Conservation (phyloP, 768 basidiomycete species). For the Mycena sanguinolenta region DNA sequence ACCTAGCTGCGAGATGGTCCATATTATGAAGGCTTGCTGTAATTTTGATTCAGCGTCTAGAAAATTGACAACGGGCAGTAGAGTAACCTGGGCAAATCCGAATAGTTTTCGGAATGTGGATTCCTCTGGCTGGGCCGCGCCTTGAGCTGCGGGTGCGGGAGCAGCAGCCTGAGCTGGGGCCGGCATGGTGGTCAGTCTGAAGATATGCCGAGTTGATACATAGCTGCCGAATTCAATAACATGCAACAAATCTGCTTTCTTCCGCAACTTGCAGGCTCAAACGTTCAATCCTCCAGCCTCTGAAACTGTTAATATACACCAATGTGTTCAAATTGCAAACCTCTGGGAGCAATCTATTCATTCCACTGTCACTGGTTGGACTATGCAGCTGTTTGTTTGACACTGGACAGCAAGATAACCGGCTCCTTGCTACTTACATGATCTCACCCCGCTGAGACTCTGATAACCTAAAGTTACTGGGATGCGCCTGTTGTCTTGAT, state of each 20-base stretch:
- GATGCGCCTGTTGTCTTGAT: too few species aligned
- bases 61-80: not conserved
- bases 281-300: too few species aligned
- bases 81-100: conserved; percentile 29
- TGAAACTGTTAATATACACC: too few species aligned
- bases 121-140: conserved; percentile 17
- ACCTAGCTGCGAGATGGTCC: conserved; percentile 71
- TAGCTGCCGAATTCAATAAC: not conserved
- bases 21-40: conserved; percentile 80
- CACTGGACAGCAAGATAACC: too few species aligned
- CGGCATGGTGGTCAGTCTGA: conserved; percentile 26
- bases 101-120: conserved; percentile 33
- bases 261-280: not conserved
- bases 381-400: too few species aligned
- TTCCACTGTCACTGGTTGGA: too few species aligned
- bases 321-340: too few species aligned
- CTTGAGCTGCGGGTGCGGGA: conserved; percentile 31
- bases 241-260: not conserved
- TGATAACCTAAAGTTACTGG: too few species aligned
- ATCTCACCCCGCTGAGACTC: too few species aligned
- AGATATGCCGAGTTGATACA: not conserved
- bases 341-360: too few species aligned
- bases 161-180: conserved; percentile 32
- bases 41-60: not conserved
- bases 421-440: too few species aligned